phyloP scores from a whole-genome alignment of 192 early-diverging fungal species.

The Thoreauomyces humboldtii region DNA sequence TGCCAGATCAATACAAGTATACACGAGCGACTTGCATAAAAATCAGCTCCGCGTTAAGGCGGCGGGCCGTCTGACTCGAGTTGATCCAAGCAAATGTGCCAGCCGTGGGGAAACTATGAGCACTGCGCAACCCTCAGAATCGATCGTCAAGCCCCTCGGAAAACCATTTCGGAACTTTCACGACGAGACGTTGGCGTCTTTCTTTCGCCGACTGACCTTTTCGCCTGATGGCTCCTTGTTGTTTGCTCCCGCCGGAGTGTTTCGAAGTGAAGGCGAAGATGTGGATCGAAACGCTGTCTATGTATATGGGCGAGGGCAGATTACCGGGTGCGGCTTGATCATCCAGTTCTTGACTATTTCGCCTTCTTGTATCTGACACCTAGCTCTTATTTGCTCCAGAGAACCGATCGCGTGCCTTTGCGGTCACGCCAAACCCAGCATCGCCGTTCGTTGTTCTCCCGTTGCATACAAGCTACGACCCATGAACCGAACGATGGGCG shows the following conservation, averaged over 20 bases:
- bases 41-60: background rate
- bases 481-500: conserved; percentile 6
- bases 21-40: conserved; percentile 26
- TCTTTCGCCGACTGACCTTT: conserved; percentile 83
- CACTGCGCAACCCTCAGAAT: background rate
- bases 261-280: conserved; percentile 1
- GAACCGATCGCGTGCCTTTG: conserved; percentile 69
- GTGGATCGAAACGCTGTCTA: conserved; percentile 62
- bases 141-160: background rate
- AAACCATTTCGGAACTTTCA: conserved; percentile 28
- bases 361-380: no score
- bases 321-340: background rate
- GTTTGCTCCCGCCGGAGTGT: conserved; percentile 74
- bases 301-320: conserved; percentile 61
- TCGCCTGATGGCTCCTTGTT: conserved; percentile 86
- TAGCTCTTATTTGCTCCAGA: conserved; percentile 29
- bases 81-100: background rate
- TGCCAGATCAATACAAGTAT: conserved; percentile 34
- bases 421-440: conserved; percentile 73
- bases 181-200: conserved; percentile 86
- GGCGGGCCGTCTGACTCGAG: conserved; percentile 5
- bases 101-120: background rate
- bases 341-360: no score
- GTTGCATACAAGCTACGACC: conserved; percentile 47
- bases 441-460: conserved; percentile 73